phyloP scores from a whole-genome alignment of 2,329 filamentous ascomycete genomes.

The Hypoxylon sp. region DNA sequence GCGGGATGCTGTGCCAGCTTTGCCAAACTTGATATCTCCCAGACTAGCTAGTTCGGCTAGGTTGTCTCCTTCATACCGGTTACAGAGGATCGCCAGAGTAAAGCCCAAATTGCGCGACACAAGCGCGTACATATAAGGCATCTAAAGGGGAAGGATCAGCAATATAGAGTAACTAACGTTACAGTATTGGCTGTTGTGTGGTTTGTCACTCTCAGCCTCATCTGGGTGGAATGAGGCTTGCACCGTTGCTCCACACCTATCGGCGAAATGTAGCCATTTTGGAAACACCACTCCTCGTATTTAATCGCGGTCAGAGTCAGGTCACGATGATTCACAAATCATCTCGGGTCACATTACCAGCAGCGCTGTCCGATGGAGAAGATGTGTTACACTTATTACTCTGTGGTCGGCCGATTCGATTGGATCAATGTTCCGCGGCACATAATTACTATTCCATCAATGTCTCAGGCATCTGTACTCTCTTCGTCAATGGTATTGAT shows the following conservation, averaged over 20 bases:
- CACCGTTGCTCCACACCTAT: conserved; percentile 34
- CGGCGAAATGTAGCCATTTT: conserved; percentile 17
- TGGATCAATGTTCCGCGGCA: conserved; percentile 17
- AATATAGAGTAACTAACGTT: conserved; percentile 39
- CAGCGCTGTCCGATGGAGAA: conserved; percentile 18
- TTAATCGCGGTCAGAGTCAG: conserved; percentile 29
- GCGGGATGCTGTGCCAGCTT: conserved; percentile 27
- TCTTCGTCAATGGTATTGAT: conserved; percentile 11
- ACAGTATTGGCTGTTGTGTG: conserved; percentile 43
- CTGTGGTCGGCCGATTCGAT: conserved; percentile 10
- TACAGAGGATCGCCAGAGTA: conserved; percentile 20
- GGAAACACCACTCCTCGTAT: conserved; percentile 43
- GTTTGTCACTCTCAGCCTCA: conserved; percentile 47
- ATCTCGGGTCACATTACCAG: conserved; percentile 18
- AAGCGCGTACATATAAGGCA: conserved; percentile 5
- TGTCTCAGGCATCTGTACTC: conserved; percentile 34
- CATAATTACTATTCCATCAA: conserved; percentile 11
- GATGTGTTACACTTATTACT: conserved; percentile 23
- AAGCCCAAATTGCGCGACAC: conserved; percentile 41
- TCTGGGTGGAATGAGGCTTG: conserved; percentile 44
- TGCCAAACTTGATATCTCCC: conserved; percentile 32
- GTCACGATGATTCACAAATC: conserved; percentile 34
- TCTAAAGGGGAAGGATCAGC: conserved; percentile 39
- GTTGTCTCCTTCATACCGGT: conserved; percentile 28
- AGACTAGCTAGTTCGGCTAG: conserved; percentile 29